phyloP scores from a whole-genome alignment of 2,329 filamentous ascomycete genomes.

The Cordyceps javanica region DNA sequence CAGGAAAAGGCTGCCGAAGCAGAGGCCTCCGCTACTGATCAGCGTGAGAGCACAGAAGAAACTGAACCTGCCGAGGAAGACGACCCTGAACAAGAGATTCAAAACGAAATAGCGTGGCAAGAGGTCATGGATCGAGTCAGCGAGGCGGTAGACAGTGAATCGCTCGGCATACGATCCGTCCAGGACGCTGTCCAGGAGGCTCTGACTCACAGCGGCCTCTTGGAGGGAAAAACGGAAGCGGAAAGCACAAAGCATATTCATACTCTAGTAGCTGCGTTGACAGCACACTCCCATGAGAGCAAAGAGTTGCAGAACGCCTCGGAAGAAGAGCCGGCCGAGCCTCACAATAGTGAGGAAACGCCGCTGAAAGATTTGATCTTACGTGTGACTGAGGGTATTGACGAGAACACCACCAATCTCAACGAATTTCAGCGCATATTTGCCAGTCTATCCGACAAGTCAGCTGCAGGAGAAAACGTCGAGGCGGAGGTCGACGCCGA shows the following conservation, averaged over 20 bases:
- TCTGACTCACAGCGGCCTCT: conserved; percentile 47
- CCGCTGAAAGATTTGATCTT: conserved; percentile 46
- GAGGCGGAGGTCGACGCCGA: not conserved
- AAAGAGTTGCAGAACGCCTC: conserved; percentile 18
- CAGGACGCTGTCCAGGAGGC: conserved; percentile 50
- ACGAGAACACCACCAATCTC: conserved; percentile 35
- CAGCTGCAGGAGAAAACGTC: conserved; percentile 14
- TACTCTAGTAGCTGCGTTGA: conserved; percentile 43
- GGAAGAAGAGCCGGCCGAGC: conserved; percentile 16
- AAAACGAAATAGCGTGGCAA: conserved; percentile 42
- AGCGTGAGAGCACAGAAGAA: conserved; percentile 1
- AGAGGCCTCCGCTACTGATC: conserved; percentile 16
- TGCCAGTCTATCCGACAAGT: conserved; percentile 38
- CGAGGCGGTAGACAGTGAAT: conserved; percentile 52
- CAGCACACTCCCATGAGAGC: conserved; percentile 24
- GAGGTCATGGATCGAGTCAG: conserved; percentile 50
- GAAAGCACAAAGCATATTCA: conserved; percentile 45
- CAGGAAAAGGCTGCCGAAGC: conserved; percentile 22
- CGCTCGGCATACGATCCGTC: conserved; percentile 44
- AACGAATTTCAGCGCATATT: conserved; percentile 47
- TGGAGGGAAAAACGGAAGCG: conserved; percentile 37
- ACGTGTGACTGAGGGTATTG: conserved; percentile 41
- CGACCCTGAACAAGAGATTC: conserved; percentile 17
- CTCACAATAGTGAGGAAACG: conserved; percentile 7
- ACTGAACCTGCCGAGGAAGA: conserved; percentile 16